A percentile compares a stretch with the other conserved stretches of the same genome.
Evolutionary conservation across 129 eudicot species (phyloP).

Genomic region (Helichrysum umbraculigerum): DNA sequence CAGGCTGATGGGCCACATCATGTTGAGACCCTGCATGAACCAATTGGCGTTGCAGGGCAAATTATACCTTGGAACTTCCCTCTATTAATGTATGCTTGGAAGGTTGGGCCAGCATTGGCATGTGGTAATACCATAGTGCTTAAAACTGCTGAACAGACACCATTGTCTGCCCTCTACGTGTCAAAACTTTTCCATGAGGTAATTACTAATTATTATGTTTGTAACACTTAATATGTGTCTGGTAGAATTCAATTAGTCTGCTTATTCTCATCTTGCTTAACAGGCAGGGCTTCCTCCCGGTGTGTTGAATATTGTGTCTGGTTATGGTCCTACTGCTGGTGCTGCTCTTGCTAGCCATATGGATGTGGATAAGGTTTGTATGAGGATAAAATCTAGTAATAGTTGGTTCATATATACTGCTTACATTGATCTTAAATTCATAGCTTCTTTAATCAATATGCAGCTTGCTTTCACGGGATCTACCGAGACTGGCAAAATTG

Average conservation of each 20-base stretch:
- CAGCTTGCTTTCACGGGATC: slow-evolving; percentile 90
- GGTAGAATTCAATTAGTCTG: not conserved
- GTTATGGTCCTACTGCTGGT: slow-evolving; percentile 80
- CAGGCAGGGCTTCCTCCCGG: slow-evolving; percentile 94
- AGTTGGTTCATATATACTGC: not conserved
- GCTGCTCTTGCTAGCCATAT: slow-evolving; percentile 90
- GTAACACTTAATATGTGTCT: not conserved
- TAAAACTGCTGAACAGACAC: slow-evolving; percentile 82
- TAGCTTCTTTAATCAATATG: slow-evolving; percentile 16
- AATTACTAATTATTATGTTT: slow-evolving; percentile 15
- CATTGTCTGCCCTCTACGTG: slow-evolving; percentile 69
- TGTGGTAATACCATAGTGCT: slow-evolving; percentile 81
- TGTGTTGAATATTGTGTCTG: slow-evolving; percentile 70
- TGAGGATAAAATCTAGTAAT: not conserved
- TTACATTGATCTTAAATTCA: slow-evolving; percentile 2
- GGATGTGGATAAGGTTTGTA: slow-evolving; percentile 83
- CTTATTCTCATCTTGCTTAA: slow-evolving; percentile 8
- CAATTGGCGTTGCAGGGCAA: slow-evolving; percentile 81
- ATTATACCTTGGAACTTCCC: slow-evolving; percentile 89
- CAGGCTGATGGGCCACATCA: slow-evolving; percentile 79
- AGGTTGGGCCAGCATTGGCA: slow-evolving; percentile 83
- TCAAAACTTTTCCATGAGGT: slow-evolving; percentile 78
- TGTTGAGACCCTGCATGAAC: slow-evolving; percentile 71
- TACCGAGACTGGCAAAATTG: slow-evolving; percentile 55
- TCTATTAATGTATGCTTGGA: slow-evolving; percentile 75